Evolutionary conservation across 179 eudicot species (phyloP).

Genomic region (Silene coronaria): DNA sequence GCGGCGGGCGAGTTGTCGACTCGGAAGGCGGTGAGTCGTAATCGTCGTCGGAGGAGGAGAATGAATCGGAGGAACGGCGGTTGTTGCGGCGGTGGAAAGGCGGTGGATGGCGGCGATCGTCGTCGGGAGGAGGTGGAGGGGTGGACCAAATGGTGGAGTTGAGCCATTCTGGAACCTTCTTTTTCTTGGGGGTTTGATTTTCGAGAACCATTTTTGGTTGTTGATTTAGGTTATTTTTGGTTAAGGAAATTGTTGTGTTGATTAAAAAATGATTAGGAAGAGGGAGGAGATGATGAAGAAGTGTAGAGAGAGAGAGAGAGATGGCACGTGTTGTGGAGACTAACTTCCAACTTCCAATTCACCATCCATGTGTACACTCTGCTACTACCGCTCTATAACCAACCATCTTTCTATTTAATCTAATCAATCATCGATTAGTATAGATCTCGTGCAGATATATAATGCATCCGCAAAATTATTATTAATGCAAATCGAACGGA

Average conservation of each 20-base stretch:
- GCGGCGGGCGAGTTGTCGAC: neutral
- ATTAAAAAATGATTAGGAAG: neutral
- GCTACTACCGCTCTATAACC: neutral
- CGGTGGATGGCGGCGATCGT: neutral
- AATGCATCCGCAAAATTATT: too few species aligned
- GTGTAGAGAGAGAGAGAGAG: neutral
- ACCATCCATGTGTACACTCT: neutral
- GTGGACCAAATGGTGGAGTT: slow-evolving; percentile 85
- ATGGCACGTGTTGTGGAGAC: neutral
- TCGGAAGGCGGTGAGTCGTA: neutral
- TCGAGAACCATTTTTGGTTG: slow-evolving; percentile 7
- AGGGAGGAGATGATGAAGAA: neutral
- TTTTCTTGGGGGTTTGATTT: slow-evolving; percentile 13
- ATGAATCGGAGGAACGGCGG: neutral
- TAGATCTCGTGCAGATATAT: too few species aligned
- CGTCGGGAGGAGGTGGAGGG: slow-evolving; percentile 10
- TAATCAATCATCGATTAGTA: too few species aligned
- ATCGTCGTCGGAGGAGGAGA: neutral
- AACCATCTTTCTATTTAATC: too few species aligned
- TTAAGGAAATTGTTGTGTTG: neutral
- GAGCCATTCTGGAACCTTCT: slow-evolving; percentile 86
- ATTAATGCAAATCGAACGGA: too few species aligned
- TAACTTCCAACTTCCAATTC: neutral
- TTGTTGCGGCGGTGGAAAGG: neutral
- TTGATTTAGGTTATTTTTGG: neutral